Conservation (phyloP, 371 early-diverging fungal species). For the Zopfochytrium polystomum region DNA sequence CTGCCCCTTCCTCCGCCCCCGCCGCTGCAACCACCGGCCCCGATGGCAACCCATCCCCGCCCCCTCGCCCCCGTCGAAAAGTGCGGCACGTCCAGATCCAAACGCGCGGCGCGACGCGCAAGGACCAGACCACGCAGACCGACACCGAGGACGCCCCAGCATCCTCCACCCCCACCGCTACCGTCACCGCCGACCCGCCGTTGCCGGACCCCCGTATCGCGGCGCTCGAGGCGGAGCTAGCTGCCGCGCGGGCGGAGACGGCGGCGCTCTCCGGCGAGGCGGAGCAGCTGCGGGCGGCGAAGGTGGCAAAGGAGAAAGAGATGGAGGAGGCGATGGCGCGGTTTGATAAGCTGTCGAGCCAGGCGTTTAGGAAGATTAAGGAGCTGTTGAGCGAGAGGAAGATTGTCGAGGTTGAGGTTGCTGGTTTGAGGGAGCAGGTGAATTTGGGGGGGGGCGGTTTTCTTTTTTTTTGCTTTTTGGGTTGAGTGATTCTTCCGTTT, state of each 20-base stretch:
- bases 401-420: constrained; percentile 39
- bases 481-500: not conserved
- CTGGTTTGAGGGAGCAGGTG: constrained; percentile 36
- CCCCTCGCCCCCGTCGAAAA: constrained; percentile 28
- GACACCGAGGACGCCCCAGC: not conserved
- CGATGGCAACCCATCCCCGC: not conserved
- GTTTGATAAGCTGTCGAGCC: constrained; percentile 38
- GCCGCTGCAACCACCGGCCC: constrained; percentile 1
- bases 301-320: not conserved
- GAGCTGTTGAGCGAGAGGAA: constrained; percentile 41
- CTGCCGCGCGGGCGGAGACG: constrained; percentile 9
- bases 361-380: constrained; percentile 47
- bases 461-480: not conserved
- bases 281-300: constrained; percentile 19
- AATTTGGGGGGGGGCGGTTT: not conserved
- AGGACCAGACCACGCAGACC: constrained; percentile 28
- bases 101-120: constrained; percentile 34
- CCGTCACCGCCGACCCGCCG: not conserved
- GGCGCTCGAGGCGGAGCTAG: constrained; percentile 21
- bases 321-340: constrained; percentile 28
- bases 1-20: not conserved
- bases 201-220: constrained; percentile 3
- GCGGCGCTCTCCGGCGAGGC: constrained; percentile 12
- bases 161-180: not conserved
- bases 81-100: constrained; percentile 52